Base-by-base conservation (phyloP, 257 asterid species). In the Henckelia pumila region DNA sequence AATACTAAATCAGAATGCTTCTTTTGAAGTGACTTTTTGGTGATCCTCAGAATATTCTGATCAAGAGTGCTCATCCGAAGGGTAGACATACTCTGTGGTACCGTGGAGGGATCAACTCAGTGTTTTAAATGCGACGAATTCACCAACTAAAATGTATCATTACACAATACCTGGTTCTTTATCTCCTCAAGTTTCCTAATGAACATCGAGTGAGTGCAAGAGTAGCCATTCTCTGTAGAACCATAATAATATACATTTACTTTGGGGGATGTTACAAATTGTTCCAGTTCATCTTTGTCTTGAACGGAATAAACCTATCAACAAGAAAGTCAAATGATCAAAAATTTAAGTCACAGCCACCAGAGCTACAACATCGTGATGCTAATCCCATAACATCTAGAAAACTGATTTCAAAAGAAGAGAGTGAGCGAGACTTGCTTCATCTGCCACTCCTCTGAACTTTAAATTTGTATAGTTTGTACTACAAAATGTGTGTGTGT, bases 231-330 rank as follows among this genome's bases (percentile, higher is more conserved):
- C 67, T 59, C 59, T 23, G 56, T 75, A 67, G 93, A 83, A 79
- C 72, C 75, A 69, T 87, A 94, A 72, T 74, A 79, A 77, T 87
- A 86, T 23, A 85, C 79, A 50, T 72, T 83, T 61, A 94, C 91
- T 75, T 81, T 84, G 23, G 99, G 99, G 73, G 90, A 80, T 37
- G 85, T 77, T 59, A 85, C 88, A 77, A 85, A 86, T 49, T 78
- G 78, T 72, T 85, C 95, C 66, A 94, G 80, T 73, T 85, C 95
- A 71, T 69, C 82, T 61, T 75, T 83, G 67, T 91, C 95, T 78
- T 88, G 95, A 78, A 91, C 95, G 69, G 92, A 68, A 78, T 79
- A 94, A 75, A 94, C 95, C 99, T 94, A 75, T 13, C 47, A 71
- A 68, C 32, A 59, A 35, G 64, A 57, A 72, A 23, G 47, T 70